Base-by-base conservation (phyloP, 2,329 filamentous ascomycete species). In the Penicillium sp. region DNA sequence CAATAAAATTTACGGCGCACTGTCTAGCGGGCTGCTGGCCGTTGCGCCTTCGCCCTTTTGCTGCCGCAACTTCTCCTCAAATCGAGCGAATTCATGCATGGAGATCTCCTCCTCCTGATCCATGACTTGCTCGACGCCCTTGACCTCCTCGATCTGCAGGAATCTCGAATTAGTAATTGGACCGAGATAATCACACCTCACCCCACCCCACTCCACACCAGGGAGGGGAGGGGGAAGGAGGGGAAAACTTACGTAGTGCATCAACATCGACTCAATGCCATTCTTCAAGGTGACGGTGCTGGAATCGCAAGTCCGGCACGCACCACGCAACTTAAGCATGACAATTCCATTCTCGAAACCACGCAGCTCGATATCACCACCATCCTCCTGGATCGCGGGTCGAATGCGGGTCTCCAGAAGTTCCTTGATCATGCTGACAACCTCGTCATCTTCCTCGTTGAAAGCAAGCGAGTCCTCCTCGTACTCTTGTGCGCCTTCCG, bases 381-480 rank as follows among this genome's bases (percentile, higher is more conserved):
- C 94, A 63, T 99, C 94, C 71, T 97, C 94, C 72, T 97, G 94
- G 57, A 99, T 99, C 1, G 93, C 90, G 0, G 94, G 94, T 36
- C 94, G 83, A 67, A 99, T 96, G 56, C 94, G 83, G 21, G 94
- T 99, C 75, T 99, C 94, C 29, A 99, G 80, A 26, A 99, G 78
- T 76, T 99, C 94, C 78, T 97, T 96, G 76, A 99, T 97, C 94
- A 97, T 97, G 52, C 91, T 89, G 7, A 99, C 88, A 9, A 97
- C 90, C 75, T 99, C 94, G 60, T 87, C 88, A 70, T 99, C 94
- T 56, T 95, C 87, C 68, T 96, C 91, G 63, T 93, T 86, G 71
- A 93, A 96, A 18, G 84, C 84, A 45, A 96, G 78, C 54, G 84
- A 89, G 64, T 96, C 91, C 55, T 84, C 83, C 56, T 78, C 78